These are phyloP conservation scores for Telopea speciosissima DNA, from an alignment of 177 flowering plant species.

Conservation along the genomic window DNA sequence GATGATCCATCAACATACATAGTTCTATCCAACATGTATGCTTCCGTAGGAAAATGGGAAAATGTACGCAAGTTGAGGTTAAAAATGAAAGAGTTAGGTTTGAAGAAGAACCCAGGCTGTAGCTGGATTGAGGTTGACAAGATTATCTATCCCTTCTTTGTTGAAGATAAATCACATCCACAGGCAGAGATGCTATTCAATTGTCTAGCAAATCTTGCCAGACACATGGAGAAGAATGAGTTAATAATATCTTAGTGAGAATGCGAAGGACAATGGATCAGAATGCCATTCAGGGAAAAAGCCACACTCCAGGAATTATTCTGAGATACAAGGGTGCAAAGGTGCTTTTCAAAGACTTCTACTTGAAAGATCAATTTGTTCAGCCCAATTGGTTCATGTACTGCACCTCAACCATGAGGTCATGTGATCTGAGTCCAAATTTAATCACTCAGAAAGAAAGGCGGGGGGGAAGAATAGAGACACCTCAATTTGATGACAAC, in stretches of 20 bases:
- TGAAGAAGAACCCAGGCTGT: background rate
- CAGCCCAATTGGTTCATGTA: too few relatives aligned
- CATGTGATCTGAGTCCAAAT: background rate
- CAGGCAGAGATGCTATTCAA: background rate
- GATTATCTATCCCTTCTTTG: background rate
- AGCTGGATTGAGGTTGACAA: background rate
- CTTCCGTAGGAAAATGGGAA: background rate
- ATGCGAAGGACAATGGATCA: background rate
- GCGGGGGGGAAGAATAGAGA: background rate
- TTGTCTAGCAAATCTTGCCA: background rate
- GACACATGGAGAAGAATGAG: background rate
- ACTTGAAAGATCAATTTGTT: too few relatives aligned
- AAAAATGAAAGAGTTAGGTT: background rate
- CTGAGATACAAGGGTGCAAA: too few relatives aligned
- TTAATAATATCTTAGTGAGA: background rate
- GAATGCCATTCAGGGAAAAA: background rate
- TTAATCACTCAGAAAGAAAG: background rate
- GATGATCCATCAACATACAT: constrained; percentile 36
- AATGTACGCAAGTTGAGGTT: background rate
- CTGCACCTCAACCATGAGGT: too few relatives aligned
- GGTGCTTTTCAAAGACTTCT: too few relatives aligned
- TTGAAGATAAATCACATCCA: background rate
- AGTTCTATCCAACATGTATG: constrained; percentile 4
- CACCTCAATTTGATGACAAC: background rate
- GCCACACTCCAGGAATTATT: too few relatives aligned